phyloP scores from a whole-genome alignment of 139 green algal genomes.

The Chlamydomonas schloesseri region DNA sequence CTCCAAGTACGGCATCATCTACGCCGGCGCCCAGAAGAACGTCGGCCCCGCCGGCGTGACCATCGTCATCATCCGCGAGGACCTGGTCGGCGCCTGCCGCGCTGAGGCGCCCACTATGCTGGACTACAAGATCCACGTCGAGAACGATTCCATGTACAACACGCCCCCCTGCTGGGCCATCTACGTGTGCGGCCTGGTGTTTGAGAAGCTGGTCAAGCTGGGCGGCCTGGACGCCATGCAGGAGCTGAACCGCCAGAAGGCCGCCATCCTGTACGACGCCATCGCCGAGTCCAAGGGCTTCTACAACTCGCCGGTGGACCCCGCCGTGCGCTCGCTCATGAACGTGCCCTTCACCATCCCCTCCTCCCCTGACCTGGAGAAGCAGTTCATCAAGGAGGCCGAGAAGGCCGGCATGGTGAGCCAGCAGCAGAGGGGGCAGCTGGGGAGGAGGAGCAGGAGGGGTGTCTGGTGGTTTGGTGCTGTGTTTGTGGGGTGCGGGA shows the following conservation, averaged over 20 bases:
- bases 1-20: slow-evolving; percentile 96
- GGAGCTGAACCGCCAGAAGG: slow-evolving; percentile 75
- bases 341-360: slow-evolving; percentile 99
- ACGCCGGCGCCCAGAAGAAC: slow-evolving; percentile 99
- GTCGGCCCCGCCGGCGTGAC: slow-evolving; percentile 94
- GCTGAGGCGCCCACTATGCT: slow-evolving; percentile 91
- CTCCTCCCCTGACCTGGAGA: slow-evolving; percentile 81
- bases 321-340: slow-evolving; percentile 90
- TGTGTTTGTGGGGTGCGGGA: no score
- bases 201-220: slow-evolving; percentile 88
- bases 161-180: slow-evolving; percentile 98
- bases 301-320: slow-evolving; percentile 91
- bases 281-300: slow-evolving; percentile 90
- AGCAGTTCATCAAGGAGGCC: slow-evolving; percentile 61
- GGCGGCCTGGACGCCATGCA: slow-evolving; percentile 79
- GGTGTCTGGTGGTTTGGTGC: neutral
- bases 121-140: slow-evolving; percentile 89
- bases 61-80: slow-evolving; percentile 96
- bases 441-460: neutral
- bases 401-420: slow-evolving; percentile 61
- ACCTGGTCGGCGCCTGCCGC: slow-evolving; percentile 91
- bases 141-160: slow-evolving; percentile 98
- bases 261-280: slow-evolving; percentile 90
- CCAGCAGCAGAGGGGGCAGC: neutral
- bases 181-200: slow-evolving; percentile 98